These are phyloP conservation scores for Euphorbia neoarborescens DNA, from an alignment of 441 rosid species.

Conservation along the genomic window DNA sequence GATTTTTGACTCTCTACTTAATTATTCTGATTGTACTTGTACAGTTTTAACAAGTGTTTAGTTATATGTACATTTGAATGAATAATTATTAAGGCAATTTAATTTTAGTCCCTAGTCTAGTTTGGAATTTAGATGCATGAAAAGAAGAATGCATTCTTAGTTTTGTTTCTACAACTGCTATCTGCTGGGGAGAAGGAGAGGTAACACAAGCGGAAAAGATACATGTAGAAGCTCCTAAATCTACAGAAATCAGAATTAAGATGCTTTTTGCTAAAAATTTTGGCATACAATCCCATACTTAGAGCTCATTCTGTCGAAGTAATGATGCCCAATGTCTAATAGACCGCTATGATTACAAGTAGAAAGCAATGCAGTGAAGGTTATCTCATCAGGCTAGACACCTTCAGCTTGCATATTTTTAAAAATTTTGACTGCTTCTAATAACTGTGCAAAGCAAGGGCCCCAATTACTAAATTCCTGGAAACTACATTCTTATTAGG, in stretches of 20 bases:
- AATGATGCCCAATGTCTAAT: slow-evolving; percentile 42
- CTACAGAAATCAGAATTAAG: slow-evolving; percentile 35
- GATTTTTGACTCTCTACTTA: neutral
- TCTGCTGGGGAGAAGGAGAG: slow-evolving; percentile 31
- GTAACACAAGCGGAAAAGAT: slow-evolving; percentile 35
- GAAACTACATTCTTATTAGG: slow-evolving; percentile 49
- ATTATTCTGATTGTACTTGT: neutral
- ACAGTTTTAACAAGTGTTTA: neutral
- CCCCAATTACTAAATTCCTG: slow-evolving; percentile 52
- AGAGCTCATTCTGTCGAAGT: slow-evolving; percentile 39
- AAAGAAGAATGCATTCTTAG: neutral
- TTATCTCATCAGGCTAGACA: slow-evolving; percentile 47
- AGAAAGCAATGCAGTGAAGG: slow-evolving; percentile 49
- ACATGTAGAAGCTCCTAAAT: slow-evolving; percentile 37
- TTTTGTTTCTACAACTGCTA: slow-evolving; percentile 12
- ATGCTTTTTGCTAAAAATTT: slow-evolving; percentile 42
- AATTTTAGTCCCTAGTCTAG: neutral
- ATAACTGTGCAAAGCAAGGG: slow-evolving; percentile 49
- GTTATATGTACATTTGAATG: neutral
- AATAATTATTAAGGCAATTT: neutral
- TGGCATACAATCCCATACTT: slow-evolving; percentile 39
- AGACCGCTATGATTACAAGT: slow-evolving; percentile 55
- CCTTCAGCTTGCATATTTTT: slow-evolving; percentile 38
- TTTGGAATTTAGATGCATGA: neutral
- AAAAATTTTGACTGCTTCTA: slow-evolving; percentile 44